Evolutionary conservation across 768 basidiomycete species (phyloP).

Genomic region (Mycena sanguinolenta): DNA sequence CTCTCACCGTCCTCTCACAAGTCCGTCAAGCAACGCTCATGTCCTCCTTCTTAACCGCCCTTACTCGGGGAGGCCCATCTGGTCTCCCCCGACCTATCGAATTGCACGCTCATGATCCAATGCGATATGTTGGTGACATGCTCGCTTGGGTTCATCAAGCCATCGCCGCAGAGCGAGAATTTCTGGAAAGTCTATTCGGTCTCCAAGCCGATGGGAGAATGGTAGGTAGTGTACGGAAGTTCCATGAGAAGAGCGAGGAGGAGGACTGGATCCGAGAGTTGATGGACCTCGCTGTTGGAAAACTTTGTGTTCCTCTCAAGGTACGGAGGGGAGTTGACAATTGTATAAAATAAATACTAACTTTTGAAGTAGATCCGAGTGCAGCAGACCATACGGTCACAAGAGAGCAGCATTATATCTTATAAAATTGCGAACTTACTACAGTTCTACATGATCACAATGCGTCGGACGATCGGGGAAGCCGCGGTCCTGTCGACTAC

Average conservation of each 20-base stretch:
- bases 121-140: conserved; percentile 98
- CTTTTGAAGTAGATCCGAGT: conserved; percentile 74
- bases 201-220: conserved; percentile 74
- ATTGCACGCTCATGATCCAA: conserved; percentile 96
- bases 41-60: conserved; percentile 85
- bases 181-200: conserved; percentile 89
- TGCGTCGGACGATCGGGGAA: conserved; percentile 92
- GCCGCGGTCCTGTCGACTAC: conserved; percentile 82
- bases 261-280: conserved; percentile 86
- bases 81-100: conserved; percentile 94
- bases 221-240: conserved; percentile 79
- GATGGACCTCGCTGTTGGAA: conserved; percentile 86
- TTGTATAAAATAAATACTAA: not conserved
- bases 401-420: conserved; percentile 92
- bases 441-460: conserved; percentile 94
- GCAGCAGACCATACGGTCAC: conserved; percentile 92
- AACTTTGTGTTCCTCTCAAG: conserved; percentile 90
- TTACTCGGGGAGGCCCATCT: conserved; percentile 89
- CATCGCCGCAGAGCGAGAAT: conserved; percentile 95
- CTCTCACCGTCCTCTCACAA: conserved; percentile 80
- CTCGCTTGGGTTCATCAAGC: conserved; percentile 98
- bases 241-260: conserved; percentile 66
- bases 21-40: conserved; percentile 87
- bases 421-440: conserved; percentile 96
- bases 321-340: conserved; percentile 60